Evolutionary conservation across 768 basidiomycete species (phyloP), one percentile per base, ranked within the genome.

Genomic region (Lactarius quietus): DNA sequence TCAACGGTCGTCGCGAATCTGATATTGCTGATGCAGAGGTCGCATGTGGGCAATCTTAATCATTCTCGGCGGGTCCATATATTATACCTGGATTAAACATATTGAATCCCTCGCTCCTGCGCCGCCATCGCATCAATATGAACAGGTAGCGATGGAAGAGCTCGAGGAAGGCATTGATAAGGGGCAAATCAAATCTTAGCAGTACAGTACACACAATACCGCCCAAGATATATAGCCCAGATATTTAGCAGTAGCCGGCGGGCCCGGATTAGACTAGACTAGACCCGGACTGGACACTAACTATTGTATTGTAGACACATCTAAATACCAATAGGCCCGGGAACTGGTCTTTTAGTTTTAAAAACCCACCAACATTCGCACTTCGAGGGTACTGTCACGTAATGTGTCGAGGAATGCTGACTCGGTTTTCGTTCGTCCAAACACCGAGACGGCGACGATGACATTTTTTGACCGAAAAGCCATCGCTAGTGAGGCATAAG

Each of bases 51-150:
- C 93, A 2, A 93, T 95, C 67, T 83, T 81, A 3, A 86, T 85
- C 68, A 96, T 96, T 72, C 86, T 95, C 35, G 72, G 80, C 36
- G 93, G 93, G 23, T 95, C 93, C 0, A 74, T 92, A 41, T 87
- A 86, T 75, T 96, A 95, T 76, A 94, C 92, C 3, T 93, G 92
- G 92, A 81, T 90, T 61, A 93, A 93, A 74, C 87, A 93, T 74
- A 71, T 81, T 68, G 92, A 93, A 74, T 80, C 84, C 9, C 82
- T 45, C 36, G 6, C 65, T 41, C 61, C 82, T 63, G 67, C 75
- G 6, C 68, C 79, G 31, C 72, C 71, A 17, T 66, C 63, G 51
- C 75, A 71, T 3, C 73, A 76, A 45, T 90, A 91, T 68, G 86
- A 88, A 65, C 86, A 83, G 54, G 82, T 87, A 28, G 79, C 84